phyloP scores from a whole-genome alignment of 2,329 filamentous ascomycete species.

The Pseudopyricularia cyperi region DNA sequence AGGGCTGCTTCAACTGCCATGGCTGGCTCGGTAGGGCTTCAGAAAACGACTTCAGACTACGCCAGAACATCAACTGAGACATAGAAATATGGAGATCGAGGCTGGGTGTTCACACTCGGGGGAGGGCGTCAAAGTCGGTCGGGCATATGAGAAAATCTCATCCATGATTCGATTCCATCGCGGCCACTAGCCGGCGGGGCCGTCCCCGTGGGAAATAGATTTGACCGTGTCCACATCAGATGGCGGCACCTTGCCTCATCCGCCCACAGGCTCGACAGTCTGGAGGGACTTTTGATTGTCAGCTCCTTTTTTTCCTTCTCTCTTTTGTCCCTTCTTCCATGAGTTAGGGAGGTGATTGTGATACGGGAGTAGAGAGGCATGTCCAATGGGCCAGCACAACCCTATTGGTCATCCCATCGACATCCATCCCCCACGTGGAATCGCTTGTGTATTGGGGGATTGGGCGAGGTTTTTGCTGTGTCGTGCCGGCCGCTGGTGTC shows the following conservation, averaged over 20 bases:
- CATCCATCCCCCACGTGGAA: too few relatives aligned
- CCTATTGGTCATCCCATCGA: too few relatives aligned
- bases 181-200: background rate
- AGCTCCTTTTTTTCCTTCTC: too few relatives aligned
- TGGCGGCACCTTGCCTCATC: background rate
- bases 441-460: too few relatives aligned
- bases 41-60: background rate
- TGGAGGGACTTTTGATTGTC: too few relatives aligned
- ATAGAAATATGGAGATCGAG: background rate
- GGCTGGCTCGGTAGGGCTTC: background rate
- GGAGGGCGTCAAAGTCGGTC: background rate
- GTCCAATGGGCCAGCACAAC: too few relatives aligned
- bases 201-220: background rate
- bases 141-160: background rate
- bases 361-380: too few relatives aligned
- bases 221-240: background rate
- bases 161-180: background rate
- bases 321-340: too few relatives aligned
- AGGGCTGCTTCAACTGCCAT: background rate
- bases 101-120: background rate
- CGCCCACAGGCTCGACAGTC: too few relatives aligned
- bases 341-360: too few relatives aligned
- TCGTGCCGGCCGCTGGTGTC: background rate
- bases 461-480: too few relatives aligned
- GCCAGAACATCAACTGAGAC: background rate